phyloP scores from a whole-genome alignment of 352 stramenopile species.

The Saprolegnia diclina region DNA sequence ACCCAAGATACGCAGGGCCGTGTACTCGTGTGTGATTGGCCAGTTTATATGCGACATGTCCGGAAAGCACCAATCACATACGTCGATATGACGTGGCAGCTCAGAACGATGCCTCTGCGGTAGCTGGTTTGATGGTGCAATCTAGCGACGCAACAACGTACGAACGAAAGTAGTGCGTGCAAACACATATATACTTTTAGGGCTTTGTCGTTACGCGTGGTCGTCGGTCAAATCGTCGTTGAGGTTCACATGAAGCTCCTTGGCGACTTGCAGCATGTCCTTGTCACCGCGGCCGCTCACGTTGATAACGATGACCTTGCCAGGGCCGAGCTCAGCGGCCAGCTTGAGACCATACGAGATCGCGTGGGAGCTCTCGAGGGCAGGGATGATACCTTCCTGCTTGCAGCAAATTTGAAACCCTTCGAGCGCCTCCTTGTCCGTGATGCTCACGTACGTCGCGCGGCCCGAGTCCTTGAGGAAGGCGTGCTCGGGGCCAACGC shows the following conservation, averaged over 20 bases:
- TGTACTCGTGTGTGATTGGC: too few species aligned
- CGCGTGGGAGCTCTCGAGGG: slow-evolving; percentile 95
- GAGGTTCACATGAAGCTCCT: slow-evolving; percentile 92
- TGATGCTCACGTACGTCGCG: slow-evolving; percentile 95
- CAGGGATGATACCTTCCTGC: slow-evolving; percentile 97
- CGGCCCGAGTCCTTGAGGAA: slow-evolving; percentile 95
- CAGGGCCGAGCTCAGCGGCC: slow-evolving; percentile 78
- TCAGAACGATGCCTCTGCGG: too few species aligned
- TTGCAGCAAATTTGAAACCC: slow-evolving; percentile 94
- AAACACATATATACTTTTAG: background rate
- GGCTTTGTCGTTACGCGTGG: slow-evolving; percentile 8
- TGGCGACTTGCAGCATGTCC: slow-evolving; percentile 98
- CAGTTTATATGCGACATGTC: background rate
- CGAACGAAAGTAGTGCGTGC: too few species aligned
- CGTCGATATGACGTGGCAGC: background rate
- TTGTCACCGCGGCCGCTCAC: slow-evolving; percentile 98
- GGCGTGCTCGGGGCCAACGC: slow-evolving; percentile 96
- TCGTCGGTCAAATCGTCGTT: slow-evolving; percentile 73
- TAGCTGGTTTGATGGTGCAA: too few species aligned
- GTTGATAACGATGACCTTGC: slow-evolving; percentile 96
- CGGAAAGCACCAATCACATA: background rate
- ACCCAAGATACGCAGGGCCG: too few species aligned
- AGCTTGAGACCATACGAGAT: slow-evolving; percentile 93
- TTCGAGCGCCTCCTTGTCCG: slow-evolving; percentile 94
- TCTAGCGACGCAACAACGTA: too few species aligned